phyloP scores from a whole-genome alignment of 2,329 filamentous ascomycete species.

The Ophiostoma perfectum region DNA sequence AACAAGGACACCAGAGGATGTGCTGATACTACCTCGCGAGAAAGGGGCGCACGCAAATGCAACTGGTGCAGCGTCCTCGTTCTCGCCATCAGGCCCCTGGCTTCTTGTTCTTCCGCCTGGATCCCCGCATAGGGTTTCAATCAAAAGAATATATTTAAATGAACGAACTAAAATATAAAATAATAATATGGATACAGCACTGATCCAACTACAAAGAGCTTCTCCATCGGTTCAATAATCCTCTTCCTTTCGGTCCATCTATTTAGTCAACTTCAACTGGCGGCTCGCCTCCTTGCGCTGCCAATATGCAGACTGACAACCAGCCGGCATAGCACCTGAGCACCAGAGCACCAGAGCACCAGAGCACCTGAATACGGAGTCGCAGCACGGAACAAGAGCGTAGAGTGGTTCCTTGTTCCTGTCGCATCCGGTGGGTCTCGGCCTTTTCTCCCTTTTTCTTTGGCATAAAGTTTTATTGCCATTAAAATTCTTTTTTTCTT shows the following conservation, averaged over 20 bases:
- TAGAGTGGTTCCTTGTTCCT: slow-evolving; percentile 2
- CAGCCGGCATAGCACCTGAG: too few species aligned
- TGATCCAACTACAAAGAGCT: slow-evolving; percentile 2
- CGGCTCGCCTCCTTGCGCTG: background rate
- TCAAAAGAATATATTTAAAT: background rate
- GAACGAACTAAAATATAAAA: background rate
- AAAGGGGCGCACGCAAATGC: too few species aligned
- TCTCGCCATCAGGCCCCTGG: too few species aligned
- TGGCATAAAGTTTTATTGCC: background rate
- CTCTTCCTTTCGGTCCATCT: background rate
- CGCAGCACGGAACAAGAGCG: background rate
- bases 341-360: too few species aligned
- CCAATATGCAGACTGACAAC: too few species aligned
- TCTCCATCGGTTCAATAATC: background rate
- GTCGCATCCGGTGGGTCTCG: slow-evolving; percentile 3
- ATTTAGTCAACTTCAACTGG: background rate
- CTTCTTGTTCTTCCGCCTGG: background rate
- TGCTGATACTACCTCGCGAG: background rate
- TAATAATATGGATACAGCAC: background rate
- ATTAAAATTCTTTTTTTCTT: background rate
- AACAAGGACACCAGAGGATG: background rate
- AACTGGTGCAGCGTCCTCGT: too few species aligned
- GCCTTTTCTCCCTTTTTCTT: background rate
- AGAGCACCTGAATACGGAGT: background rate
- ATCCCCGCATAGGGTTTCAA: slow-evolving; percentile 5